Evolutionary conservation across 805 yeast species (phyloP).

Genomic region (Clavispora fructus): DNA sequence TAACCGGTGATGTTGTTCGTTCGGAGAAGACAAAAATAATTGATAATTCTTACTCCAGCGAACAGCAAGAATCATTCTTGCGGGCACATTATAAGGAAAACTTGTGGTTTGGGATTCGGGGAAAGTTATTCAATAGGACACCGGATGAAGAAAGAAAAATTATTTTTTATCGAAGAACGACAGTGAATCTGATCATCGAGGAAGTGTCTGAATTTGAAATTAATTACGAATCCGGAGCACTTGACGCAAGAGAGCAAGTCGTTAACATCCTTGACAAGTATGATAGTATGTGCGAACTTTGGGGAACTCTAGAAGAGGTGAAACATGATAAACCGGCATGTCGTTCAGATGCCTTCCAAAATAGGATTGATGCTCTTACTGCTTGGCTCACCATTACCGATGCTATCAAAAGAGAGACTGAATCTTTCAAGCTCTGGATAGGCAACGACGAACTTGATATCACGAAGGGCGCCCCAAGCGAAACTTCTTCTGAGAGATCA

Average conservation of each 20-base stretch:
- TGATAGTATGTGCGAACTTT: conserved; percentile 65
- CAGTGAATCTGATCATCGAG: conserved; percentile 68
- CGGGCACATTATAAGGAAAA: conserved; percentile 60
- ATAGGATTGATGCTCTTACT: conserved; percentile 66
- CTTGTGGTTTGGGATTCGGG: conserved; percentile 82
- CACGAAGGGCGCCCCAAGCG: conserved; percentile 25
- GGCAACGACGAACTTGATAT: conserved; percentile 78
- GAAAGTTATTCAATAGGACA: conserved; percentile 75
- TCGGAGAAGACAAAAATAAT: conserved; percentile 80
- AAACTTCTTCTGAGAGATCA: conserved; percentile 13
- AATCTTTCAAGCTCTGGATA: conserved; percentile 68
- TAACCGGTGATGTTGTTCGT: conserved; percentile 91
- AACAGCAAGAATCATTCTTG: conserved; percentile 42
- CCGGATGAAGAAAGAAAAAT: conserved; percentile 73
- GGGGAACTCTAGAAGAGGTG: conserved; percentile 81
- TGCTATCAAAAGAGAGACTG: conserved; percentile 59
- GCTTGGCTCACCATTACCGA: conserved; percentile 79
- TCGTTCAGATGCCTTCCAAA: conserved; percentile 55
- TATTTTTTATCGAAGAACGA: conserved; percentile 60
- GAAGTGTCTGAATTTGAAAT: conserved; percentile 63
- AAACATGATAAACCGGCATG: conserved; percentile 69
- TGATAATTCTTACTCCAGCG: conserved; percentile 37
- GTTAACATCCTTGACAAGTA: conserved; percentile 52
- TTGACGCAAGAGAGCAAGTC: conserved; percentile 44
- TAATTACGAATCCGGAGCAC: conserved; percentile 30